Evolutionary conservation across 1,139 yeast species (phyloP), one percentile per base, ranked within the genome.

Genomic region (Nakaseomyces nivariensis): DNA sequence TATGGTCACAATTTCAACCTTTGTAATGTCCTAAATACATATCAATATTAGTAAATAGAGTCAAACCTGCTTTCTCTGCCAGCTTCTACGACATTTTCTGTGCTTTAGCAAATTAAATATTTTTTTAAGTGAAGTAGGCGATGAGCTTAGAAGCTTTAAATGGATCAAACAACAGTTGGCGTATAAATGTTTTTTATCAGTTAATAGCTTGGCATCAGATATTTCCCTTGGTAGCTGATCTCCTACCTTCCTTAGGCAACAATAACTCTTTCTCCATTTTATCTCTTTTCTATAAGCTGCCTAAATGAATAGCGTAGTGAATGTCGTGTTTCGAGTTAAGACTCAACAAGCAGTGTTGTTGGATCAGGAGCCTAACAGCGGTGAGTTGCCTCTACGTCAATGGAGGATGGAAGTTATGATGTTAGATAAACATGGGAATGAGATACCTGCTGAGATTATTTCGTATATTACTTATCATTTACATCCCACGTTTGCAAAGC

Each of bases 401-500:
- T 92, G 98, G 98, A 74, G 83, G 37, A 79, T 92, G 53, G 79
- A 81, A 62, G 76, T 92, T 43, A 68, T 79, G 46, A 69, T 90
- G 68, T 74, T 92, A 52, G 89, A 88, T 60, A 79, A 79, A 51
- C 74, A 78, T 50, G 96, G 95, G n/a, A 76, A 80, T 48, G 94
- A 85, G 60, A 72, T 85, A 47, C 87, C 95, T 17, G 96, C 97
- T 1, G 77, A 72, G 52, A 77, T 90, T 50, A 81, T 92, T 62
- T 96, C 88, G 64, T 82, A 81, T 65, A 96, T 89, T 50, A 85
- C 94, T 10, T 92, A 89, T 67, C 78, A 86, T 57, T 76, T 92
- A 55, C 98, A 92, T 72, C 97, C 97, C 33, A 88, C 97, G 11
- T 92, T 92, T 69, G 79, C 78, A 51, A 85, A 86, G 63, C 97